Conservation (phyloP, 208 protist species). For the Acanthamoeba sp. region DNA sequence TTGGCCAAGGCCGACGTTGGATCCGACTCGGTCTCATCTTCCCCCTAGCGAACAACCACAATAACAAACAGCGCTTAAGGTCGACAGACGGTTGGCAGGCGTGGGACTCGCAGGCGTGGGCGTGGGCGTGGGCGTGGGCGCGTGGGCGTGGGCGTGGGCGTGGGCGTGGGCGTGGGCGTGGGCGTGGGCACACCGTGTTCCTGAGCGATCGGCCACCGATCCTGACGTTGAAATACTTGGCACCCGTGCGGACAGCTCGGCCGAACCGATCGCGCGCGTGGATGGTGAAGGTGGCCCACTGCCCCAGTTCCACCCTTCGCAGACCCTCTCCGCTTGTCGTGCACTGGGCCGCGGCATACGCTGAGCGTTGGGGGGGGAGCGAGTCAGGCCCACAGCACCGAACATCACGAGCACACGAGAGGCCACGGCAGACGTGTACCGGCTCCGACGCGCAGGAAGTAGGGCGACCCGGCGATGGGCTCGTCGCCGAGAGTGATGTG, state of each 20-base stretch:
- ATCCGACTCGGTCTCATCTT: no score
- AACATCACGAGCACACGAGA: not conserved
- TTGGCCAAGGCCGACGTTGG: not conserved
- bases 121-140: no score
- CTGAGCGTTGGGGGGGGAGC: no score
- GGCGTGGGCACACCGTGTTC: no score
- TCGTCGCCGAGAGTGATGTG: not conserved
- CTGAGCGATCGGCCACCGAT: no score
- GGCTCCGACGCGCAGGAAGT: conserved; percentile 7
- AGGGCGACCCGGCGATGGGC: not conserved
- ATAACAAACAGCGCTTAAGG: no score
- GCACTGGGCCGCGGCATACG: not conserved
- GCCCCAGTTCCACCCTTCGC: not conserved
- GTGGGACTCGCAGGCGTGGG: no score
- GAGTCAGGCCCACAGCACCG: no score
- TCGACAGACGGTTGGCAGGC: no score
- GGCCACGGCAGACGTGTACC: not conserved
- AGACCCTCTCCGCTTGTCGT: not conserved
- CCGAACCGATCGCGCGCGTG: not conserved
- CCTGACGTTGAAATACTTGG: not conserved
- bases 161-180: no score
- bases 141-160: no score
- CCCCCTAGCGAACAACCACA: no score
- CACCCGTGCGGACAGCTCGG: not conserved
- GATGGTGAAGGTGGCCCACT: not conserved